Evolutionary conservation across 148 eudicot species (phyloP).

Genomic region (Camellia japonica): DNA sequence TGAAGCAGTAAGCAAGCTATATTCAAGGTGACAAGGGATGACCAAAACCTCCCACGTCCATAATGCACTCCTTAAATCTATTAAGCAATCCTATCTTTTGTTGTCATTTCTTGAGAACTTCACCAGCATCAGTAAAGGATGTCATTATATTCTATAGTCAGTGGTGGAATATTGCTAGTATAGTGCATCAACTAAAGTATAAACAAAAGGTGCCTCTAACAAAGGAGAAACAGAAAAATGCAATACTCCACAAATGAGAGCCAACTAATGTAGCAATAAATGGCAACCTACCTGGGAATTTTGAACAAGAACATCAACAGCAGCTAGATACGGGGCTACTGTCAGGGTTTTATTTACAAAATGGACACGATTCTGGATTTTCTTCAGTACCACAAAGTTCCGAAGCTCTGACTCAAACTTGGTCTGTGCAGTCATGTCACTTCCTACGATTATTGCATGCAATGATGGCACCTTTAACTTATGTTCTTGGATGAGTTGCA

Average conservation of each 20-base stretch:
- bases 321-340: conserved; percentile 86
- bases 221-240: background rate
- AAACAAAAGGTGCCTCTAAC: background rate
- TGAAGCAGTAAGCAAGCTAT: conserved; percentile 4
- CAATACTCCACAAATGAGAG: background rate
- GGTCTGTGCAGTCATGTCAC: conserved; percentile 89
- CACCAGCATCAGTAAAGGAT: background rate
- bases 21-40: background rate
- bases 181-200: conserved; percentile 3
- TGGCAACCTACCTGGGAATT: conserved; percentile 71
- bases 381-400: conserved; percentile 61
- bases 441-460: conserved; percentile 91
- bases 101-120: background rate
- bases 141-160: background rate
- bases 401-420: conserved; percentile 89
- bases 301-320: conserved; percentile 90
- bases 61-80: background rate
- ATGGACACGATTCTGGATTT: conserved; percentile 75
- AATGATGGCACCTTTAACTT: conserved; percentile 80
- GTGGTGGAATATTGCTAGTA: background rate
- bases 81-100: background rate
- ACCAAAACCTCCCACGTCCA: background rate
- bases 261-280: background rate
- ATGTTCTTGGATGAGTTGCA: conserved; percentile 69
- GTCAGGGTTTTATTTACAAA: conserved; percentile 90